Base-by-base conservation (phyloP, 805 yeast species). In the Kluyveromyces lactis region DNA sequence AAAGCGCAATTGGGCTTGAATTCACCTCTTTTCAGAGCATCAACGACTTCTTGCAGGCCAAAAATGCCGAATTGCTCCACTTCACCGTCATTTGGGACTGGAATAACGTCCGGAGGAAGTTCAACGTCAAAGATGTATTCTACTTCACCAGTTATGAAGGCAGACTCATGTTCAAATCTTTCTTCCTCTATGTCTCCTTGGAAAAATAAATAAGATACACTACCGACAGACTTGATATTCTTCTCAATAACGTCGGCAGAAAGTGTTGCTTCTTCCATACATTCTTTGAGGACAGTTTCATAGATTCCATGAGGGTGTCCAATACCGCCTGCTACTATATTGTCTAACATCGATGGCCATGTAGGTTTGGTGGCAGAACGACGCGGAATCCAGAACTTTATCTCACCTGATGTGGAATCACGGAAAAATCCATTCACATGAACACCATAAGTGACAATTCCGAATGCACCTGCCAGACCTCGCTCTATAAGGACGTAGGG, bases 321-420 rank as follows among this genome's bases (percentile, higher is more conserved):
- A 3, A 92, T 53, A 0, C 98, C 98, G 1, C 98, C 98, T 0
- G 95, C 98, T 5, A 92, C 84, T 1, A 95, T 86, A 58, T 89
- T 90, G 58, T 92, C 98, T 28, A 89, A 70, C 83, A 77, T 81
- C 0, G 84, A 82, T 0, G 98, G 97, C 64, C 76, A 90, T 0
- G 98, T 92, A 13, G 81, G 81, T 58, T 92, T 92, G 2, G 77
- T 70, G 4, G 66, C 58, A 0, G 97, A 72, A 47, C 98, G 66
- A 44, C 86, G 66, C 0, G 98, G 95, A 8, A 90, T 71, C 97
- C 97, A 92, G 42, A 82, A 51, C 50, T 74, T 72, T 24, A 72
- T 45, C 26, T 66, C 62, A 1, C 72, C 71, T 29, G 66, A 61
- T 2, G 42, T 16, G 4, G 73, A 52, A 2, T 75, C 70, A 0